phyloP scores from a whole-genome alignment of 140 eudicot species.

The Senecio squalidus region DNA sequence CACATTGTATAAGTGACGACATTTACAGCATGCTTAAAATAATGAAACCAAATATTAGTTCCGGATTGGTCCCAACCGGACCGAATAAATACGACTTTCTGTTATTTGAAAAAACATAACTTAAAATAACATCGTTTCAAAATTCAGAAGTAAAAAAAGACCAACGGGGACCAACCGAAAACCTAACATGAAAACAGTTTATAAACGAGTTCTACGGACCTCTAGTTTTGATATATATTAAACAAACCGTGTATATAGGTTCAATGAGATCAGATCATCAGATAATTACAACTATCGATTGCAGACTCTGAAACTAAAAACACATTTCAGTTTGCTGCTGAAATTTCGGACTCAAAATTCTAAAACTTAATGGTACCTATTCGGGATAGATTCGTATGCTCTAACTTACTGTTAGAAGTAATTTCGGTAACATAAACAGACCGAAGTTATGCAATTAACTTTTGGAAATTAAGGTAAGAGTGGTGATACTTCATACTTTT shows the following conservation, averaged over 20 bases:
- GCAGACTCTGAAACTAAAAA: conserved; percentile 42
- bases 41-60: too few relatives aligned
- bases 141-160: too few relatives aligned
- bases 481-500: neutral
- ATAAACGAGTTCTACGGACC: too few relatives aligned
- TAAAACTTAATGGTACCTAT: conserved; percentile 14
- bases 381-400: conserved; percentile 15
- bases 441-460: conserved; percentile 45
- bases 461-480: conserved; percentile 1
- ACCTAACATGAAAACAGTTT: too few relatives aligned
- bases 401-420: conserved; percentile 58
- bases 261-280: conserved; percentile 16
- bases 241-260: conserved; percentile 18
- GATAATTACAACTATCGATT: conserved; percentile 21
- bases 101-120: too few relatives aligned
- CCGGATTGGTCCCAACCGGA: too few relatives aligned
- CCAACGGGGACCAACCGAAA: too few relatives aligned
- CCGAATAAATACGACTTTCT: too few relatives aligned
- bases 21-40: too few relatives aligned
- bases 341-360: conserved; percentile 11
- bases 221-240: too few relatives aligned
- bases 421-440: conserved; percentile 46
- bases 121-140: too few relatives aligned
- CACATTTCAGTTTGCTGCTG: conserved; percentile 37
- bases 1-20: too few relatives aligned